phyloP scores from a whole-genome alignment of 768 basidiomycete genomes.

The Termitomyces sp. region DNA sequence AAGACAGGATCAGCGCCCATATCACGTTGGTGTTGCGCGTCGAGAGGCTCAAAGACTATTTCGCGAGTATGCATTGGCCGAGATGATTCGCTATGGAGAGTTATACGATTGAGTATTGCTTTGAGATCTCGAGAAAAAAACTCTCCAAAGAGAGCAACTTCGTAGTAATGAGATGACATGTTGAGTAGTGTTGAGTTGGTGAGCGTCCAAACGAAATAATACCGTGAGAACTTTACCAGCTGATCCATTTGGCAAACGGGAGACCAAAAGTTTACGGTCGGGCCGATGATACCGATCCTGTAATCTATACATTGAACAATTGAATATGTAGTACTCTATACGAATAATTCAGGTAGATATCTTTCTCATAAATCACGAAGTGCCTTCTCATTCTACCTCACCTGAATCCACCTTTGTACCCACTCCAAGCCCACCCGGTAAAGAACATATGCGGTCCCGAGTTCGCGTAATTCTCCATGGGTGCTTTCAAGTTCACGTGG shows the following conservation, averaged over 20 bases:
- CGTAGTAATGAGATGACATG: slow-evolving; percentile 66
- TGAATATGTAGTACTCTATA: no score
- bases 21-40: slow-evolving; percentile 63
- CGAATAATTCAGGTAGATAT: not conserved
- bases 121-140: slow-evolving; percentile 77
- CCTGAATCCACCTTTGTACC: not conserved
- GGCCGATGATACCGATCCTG: no score
- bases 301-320: no score
- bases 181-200: slow-evolving; percentile 19
- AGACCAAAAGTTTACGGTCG: not conserved
- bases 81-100: slow-evolving; percentile 78
- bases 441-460: no score
- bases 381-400: not conserved
- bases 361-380: not conserved
- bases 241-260: not conserved
- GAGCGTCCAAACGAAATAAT: not conserved
- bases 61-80: slow-evolving; percentile 72
- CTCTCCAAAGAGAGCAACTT: slow-evolving; percentile 81
- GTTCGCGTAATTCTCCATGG: no score
- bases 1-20: slow-evolving; percentile 62
- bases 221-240: not conserved
- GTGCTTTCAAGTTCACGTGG: not conserved
- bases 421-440: no score
- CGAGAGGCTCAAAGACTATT: slow-evolving; percentile 78
- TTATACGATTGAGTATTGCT: slow-evolving; percentile 76